Evolutionary conservation across 1,139 yeast genomes (phyloP), one percentile per base, ranked within the genome.

Genomic region (Petasospora rhodanensis): DNA sequence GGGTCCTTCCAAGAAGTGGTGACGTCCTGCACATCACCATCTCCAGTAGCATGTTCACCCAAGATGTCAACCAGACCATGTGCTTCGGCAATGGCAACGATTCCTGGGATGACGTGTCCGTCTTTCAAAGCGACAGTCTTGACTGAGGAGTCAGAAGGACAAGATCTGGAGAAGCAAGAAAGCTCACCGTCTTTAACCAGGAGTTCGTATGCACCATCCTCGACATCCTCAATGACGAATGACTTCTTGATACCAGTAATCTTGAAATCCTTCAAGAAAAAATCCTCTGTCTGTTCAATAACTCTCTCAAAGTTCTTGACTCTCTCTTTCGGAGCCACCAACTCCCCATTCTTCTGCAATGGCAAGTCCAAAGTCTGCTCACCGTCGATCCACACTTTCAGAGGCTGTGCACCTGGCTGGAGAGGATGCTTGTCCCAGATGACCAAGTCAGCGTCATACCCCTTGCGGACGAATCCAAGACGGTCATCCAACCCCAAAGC

Each of bases 401-500:
- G 18, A 5, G 36, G 32, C 6, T 17, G 24, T 3, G 36, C 18
- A 15, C 36, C 36, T 11, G 36, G 25, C 11, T 33, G 27, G 4
- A 33, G 24, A 8, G 36, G 36, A 14, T 33, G 32, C 2, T 21
- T 25, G 15, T 33, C 29, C 36, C 36, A 33, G 17, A 33, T 33
- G 22, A 33, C 22, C 17, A 33, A 2, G 19, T 33, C 36, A 17
- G 36, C 36, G 19, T 33, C 36, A 14, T 24, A 33, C 2, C 36
- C 36, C 18, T 25, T 18, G 20, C 32, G 28, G 18, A 33, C 18
- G 24, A 18, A 33, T 8, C 36, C 36, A 12, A 33, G 18, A 14
- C 36, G 11, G 24, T 33, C 36, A 25, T 33, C 36, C 19, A 33
- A 14, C 3, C 18, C 14, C 9, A 33, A 14, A n/a, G 29, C 36